Conservation (phyloP, 2,329 filamentous ascomycete genomes). For the Fusarium siculi region DNA sequence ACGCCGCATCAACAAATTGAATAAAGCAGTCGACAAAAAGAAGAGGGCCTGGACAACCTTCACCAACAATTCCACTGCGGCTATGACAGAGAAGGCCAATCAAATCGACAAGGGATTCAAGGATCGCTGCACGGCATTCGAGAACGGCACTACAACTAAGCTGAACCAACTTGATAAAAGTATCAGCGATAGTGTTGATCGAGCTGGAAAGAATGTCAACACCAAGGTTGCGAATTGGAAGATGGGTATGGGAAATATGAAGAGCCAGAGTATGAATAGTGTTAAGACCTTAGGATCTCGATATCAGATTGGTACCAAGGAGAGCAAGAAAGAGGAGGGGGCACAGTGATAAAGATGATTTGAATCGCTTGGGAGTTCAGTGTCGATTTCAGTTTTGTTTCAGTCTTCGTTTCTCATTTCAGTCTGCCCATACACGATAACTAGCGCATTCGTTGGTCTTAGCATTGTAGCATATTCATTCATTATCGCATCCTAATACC, state of each 20-base stretch:
- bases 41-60: constrained; percentile 28
- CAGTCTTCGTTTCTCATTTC: background rate
- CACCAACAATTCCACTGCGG: constrained; percentile 10
- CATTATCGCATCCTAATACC: constrained; percentile 13
- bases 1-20: constrained; percentile 12
- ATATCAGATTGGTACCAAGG: background rate
- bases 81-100: constrained; percentile 8
- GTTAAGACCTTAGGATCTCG: constrained; percentile 8
- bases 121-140: constrained; percentile 9
- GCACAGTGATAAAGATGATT: background rate
- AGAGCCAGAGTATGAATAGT: constrained; percentile 7
- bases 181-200: constrained; percentile 2
- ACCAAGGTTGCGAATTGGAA: constrained; percentile 3
- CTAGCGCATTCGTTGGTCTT: background rate
- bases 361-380: background rate
- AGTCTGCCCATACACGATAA: background rate
- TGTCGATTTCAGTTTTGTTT: background rate
- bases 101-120: constrained; percentile 13
- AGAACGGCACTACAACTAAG: constrained; percentile 2
- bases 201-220: constrained; percentile 5
- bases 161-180: constrained; percentile 11
- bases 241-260: constrained; percentile 2
- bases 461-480: background rate
- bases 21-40: constrained; percentile 26
- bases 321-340: background rate